These are phyloP conservation scores for Corymbia citriodora DNA, from an alignment of 441 rosid species.

Conservation along the genomic window DNA sequence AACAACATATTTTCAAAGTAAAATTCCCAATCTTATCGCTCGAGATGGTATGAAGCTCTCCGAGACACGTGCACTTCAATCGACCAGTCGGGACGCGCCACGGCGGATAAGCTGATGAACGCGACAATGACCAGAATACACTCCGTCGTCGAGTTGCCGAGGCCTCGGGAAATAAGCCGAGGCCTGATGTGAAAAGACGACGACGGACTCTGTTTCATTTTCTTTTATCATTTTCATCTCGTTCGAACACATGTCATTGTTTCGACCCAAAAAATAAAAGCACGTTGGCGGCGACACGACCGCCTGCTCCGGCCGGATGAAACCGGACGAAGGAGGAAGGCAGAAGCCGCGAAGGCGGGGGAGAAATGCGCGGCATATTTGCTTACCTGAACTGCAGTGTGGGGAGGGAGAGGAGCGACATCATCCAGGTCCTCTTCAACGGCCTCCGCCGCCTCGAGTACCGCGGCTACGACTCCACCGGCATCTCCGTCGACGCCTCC, in stretches of 20 bases:
- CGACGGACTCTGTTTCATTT: no score
- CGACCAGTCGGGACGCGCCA: background rate
- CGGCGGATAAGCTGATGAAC: background rate
- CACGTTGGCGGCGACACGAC: no score
- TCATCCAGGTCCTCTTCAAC: slow-evolving; percentile 74
- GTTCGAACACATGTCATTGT: no score
- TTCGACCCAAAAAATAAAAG: no score
- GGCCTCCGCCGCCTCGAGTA: slow-evolving; percentile 85
- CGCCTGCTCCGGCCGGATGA: background rate
- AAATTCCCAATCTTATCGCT: background rate
- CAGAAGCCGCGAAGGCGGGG: background rate
- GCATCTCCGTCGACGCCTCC: slow-evolving; percentile 65
- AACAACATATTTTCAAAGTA: no score
- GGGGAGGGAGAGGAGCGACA: slow-evolving; percentile 57
- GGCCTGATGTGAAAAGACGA: no score
- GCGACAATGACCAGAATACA: background rate
- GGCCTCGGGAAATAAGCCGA: background rate
- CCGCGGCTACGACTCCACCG: slow-evolving; percentile 90
- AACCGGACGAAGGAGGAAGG: background rate
- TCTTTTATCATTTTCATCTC: no score
- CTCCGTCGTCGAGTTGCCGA: background rate
- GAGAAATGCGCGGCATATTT: slow-evolving; percentile 76
- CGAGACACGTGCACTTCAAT: background rate
- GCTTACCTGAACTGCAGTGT: slow-evolving; percentile 85
- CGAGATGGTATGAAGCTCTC: background rate